phyloP scores from a whole-genome alignment of 768 basidiomycete genomes.

The Termitomyces sp. region DNA sequence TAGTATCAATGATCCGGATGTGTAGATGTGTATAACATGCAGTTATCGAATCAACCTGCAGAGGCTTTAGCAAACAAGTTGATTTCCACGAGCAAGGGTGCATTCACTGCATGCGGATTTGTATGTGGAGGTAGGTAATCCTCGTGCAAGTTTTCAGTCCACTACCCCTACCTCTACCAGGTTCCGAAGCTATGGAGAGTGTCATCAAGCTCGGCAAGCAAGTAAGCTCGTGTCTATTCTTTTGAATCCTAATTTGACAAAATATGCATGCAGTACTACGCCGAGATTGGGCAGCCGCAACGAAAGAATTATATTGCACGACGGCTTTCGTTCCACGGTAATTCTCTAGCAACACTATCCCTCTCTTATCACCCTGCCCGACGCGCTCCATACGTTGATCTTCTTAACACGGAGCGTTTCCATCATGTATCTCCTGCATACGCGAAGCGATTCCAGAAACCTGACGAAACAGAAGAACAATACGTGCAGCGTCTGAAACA shows the following conservation, averaged over 20 bases:
- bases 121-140: slow-evolving; percentile 62
- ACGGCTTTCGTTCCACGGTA: slow-evolving; percentile 81
- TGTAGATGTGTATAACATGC: slow-evolving; percentile 85
- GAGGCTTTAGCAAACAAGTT: slow-evolving; percentile 72
- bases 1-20: not conserved
- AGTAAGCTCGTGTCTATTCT: slow-evolving; percentile 31
- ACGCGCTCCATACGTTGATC: slow-evolving; percentile 62
- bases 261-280: slow-evolving; percentile 52
- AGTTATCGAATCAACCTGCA: slow-evolving; percentile 76
- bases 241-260: not conserved
- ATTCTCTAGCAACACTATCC: slow-evolving; percentile 69
- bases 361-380: slow-evolving; percentile 65
- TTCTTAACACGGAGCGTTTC: slow-evolving; percentile 64
- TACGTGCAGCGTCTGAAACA: slow-evolving; percentile 75
- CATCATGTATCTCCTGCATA: slow-evolving; percentile 90
- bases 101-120: slow-evolving; percentile 70
- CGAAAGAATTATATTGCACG: slow-evolving; percentile 80
- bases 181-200: slow-evolving; percentile 87
- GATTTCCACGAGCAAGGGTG: slow-evolving; percentile 64
- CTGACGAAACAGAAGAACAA: slow-evolving; percentile 70
- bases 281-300: slow-evolving; percentile 64
- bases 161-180: slow-evolving; percentile 30
- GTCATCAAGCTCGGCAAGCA: slow-evolving; percentile 82
- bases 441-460: slow-evolving; percentile 69
- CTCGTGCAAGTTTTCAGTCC: not conserved